These are phyloP conservation scores for Elaeis guineensis DNA, from an alignment of 176 grass and related monocot genomes.

Conservation along the genomic window DNA sequence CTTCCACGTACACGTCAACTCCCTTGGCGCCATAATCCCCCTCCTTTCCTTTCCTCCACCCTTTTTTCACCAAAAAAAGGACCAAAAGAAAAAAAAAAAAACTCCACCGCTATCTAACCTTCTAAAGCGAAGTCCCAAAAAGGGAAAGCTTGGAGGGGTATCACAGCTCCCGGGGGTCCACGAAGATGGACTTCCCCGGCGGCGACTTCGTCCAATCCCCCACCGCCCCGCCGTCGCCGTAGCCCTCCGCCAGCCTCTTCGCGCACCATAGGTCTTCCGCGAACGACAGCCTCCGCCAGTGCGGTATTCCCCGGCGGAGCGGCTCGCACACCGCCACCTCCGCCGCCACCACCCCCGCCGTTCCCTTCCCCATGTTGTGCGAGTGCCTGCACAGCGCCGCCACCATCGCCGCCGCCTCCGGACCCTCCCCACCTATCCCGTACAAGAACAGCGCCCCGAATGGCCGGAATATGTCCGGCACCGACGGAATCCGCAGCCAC, in stretches of 20 bases:
- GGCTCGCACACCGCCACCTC: slow-evolving; percentile 68
- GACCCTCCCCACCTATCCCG: slow-evolving; percentile 61
- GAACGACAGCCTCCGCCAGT: slow-evolving; percentile 68
- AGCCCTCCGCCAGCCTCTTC: slow-evolving; percentile 47
- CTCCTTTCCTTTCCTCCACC: too few species aligned
- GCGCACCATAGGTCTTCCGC: slow-evolving; percentile 86
- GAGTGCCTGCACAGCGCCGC: slow-evolving; percentile 35
- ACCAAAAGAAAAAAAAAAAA: not conserved
- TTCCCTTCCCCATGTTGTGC: slow-evolving; percentile 61
- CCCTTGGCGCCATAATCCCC: too few species aligned
- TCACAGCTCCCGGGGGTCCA: slow-evolving; percentile 89
- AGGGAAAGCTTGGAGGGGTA: too few species aligned
- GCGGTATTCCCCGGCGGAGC: slow-evolving; percentile 47
- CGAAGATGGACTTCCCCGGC: slow-evolving; percentile 51
- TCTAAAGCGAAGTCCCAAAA: not conserved
- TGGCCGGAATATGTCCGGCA: slow-evolving; percentile 63
- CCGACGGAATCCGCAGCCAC: slow-evolving; percentile 69
- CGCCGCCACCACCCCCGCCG: slow-evolving; percentile 43
- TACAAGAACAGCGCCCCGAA: slow-evolving; percentile 79
- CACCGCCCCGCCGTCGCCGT: slow-evolving; percentile 28
- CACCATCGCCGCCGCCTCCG: slow-evolving; percentile 22
- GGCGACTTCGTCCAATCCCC: slow-evolving; percentile 77
- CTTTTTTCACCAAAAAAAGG: too few species aligned
- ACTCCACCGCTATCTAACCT: not conserved
- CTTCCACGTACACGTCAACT: too few species aligned